Evolutionary conservation across 1,139 yeast genomes (phyloP).

Genomic region (Saccharomyces hybrid): DNA sequence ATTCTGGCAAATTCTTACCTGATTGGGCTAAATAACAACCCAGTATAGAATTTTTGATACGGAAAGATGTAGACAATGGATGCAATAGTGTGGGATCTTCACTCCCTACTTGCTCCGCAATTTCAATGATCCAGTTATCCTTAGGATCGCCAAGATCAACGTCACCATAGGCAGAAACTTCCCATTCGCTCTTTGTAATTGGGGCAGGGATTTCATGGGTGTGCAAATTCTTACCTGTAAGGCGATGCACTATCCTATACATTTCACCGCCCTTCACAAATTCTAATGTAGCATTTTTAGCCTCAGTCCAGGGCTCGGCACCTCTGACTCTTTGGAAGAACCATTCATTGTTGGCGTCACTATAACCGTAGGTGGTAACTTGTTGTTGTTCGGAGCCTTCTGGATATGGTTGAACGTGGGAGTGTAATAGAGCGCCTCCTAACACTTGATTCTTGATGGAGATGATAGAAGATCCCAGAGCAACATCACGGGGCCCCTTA

Average conservation of each 20-base stretch:
- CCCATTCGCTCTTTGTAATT: conserved; percentile 55
- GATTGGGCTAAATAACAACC: conserved; percentile 85
- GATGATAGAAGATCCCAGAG: conserved; percentile 65
- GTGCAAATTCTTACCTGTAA: conserved; percentile 86
- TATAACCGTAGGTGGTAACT: conserved; percentile 88
- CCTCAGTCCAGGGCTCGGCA: conserved; percentile 39
- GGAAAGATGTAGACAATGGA: conserved; percentile 79
- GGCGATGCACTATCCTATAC: conserved; percentile 69
- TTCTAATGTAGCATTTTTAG: conserved; percentile 44
- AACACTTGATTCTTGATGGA: conserved; percentile 89
- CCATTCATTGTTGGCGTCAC: conserved; percentile 92
- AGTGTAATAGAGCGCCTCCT: conserved; percentile 88
- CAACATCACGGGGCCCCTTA: conserved; percentile 83
- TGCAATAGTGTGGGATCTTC: conserved; percentile 70
- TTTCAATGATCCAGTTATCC: conserved; percentile 91
- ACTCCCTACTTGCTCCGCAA: conserved; percentile 64
- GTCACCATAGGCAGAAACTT: conserved; percentile 93
- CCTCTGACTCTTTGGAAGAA: conserved; percentile 65
- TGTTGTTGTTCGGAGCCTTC: conserved; percentile 96
- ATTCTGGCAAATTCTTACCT: conserved; percentile 75
- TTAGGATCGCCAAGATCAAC: conserved; percentile 75
- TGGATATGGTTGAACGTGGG: conserved; percentile 92
- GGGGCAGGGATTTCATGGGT: conserved; percentile 83
- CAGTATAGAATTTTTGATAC: conserved; percentile 59
- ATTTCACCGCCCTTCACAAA: conserved; percentile 63